Percentiles rank a stretch among this genome's conserved stretches.
These are phyloP conservation scores for Geotrichum bryndzae DNA, from an alignment of 1,139 yeast genomes.

Conservation along the genomic window DNA sequence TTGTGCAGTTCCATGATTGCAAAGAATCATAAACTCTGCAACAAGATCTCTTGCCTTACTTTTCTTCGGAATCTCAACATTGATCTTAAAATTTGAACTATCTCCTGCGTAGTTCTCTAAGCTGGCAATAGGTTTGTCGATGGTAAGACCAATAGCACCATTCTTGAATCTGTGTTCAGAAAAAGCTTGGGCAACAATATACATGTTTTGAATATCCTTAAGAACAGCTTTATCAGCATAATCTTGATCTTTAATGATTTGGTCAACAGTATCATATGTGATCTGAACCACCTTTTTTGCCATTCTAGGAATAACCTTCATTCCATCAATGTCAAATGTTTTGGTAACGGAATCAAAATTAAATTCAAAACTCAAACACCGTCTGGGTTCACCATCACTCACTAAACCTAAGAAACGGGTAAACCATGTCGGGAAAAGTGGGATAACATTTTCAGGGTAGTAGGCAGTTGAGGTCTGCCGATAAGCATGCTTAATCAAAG, in stretches of 20 bases:
- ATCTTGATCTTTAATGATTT: conserved; percentile 22
- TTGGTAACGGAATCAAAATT: conserved; percentile 34
- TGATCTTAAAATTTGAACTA: conserved; percentile 20
- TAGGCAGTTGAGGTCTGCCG: conserved; percentile 65
- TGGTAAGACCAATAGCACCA: conserved; percentile 37
- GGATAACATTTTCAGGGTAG: conserved; percentile 58
- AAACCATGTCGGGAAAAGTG: conserved; percentile 65
- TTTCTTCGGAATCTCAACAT: conserved; percentile 1
- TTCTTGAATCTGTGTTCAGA: conserved; percentile 32
- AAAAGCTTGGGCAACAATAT: conserved; percentile 34
- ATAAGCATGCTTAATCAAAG: conserved; percentile 54
- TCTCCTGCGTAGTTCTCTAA: conserved; percentile 22
- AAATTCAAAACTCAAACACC: conserved; percentile 46
- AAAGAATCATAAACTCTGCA: conserved; percentile 74
- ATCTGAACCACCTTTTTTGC: conserved; percentile 43
- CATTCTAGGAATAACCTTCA: conserved; percentile 34
- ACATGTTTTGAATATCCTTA: conserved; percentile 37
- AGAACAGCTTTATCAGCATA: conserved; percentile 19
- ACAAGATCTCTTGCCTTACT: conserved; percentile 41
- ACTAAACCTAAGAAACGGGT: conserved; percentile 49
- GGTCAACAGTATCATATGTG: conserved; percentile 48
- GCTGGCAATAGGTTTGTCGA: conserved; percentile 17
- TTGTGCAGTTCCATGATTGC: conserved; percentile 58
- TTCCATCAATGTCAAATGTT: conserved; percentile 23
- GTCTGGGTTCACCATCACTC: conserved; percentile 41